phyloP scores from a whole-genome alignment of 768 basidiomycete genomes.

The Russula vinacea region DNA sequence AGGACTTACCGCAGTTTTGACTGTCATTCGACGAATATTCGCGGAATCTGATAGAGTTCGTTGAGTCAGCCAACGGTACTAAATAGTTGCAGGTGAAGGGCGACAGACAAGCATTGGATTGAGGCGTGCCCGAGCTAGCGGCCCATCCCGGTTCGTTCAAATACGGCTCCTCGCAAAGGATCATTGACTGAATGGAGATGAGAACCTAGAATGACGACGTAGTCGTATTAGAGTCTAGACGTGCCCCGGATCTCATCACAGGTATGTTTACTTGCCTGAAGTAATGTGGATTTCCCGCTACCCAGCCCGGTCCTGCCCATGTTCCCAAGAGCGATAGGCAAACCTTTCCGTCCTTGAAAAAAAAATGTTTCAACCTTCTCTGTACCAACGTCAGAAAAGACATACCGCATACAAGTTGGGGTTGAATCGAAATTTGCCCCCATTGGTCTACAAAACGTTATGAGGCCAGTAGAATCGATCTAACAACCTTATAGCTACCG shows the following conservation, averaged over 20 bases:
- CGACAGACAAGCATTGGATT: slow-evolving; percentile 70
- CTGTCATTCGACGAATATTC: slow-evolving; percentile 90
- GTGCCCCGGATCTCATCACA: background rate
- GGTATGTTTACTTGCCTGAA: slow-evolving; percentile 54
- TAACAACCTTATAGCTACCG: slow-evolving; percentile 41
- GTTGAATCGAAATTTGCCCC: slow-evolving; percentile 87
- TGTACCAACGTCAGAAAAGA: slow-evolving; percentile 14
- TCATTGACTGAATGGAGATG: slow-evolving; percentile 96
- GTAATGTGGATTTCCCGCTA: slow-evolving; percentile 85
- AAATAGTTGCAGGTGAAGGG: background rate
- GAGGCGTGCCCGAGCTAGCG: slow-evolving; percentile 62
- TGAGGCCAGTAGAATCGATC: background rate
- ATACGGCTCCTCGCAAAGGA: slow-evolving; percentile 91
- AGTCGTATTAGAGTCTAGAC: background rate
- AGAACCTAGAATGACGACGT: slow-evolving; percentile 51
- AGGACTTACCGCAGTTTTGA: slow-evolving; percentile 71
- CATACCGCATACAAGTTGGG: slow-evolving; percentile 89
- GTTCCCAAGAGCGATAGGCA: slow-evolving; percentile 89
- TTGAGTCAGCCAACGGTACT: slow-evolving; percentile 14
- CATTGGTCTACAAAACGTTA: slow-evolving; percentile 58
- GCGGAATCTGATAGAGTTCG: slow-evolving; percentile 62
- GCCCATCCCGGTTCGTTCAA: slow-evolving; percentile 93
- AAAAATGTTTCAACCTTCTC: slow-evolving; percentile 3
- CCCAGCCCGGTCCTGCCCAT: slow-evolving; percentile 93
- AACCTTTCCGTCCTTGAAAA: slow-evolving; percentile 81